Conservation (phyloP, 2,329 filamentous ascomycete species). For the Bipolaris zeicola region DNA sequence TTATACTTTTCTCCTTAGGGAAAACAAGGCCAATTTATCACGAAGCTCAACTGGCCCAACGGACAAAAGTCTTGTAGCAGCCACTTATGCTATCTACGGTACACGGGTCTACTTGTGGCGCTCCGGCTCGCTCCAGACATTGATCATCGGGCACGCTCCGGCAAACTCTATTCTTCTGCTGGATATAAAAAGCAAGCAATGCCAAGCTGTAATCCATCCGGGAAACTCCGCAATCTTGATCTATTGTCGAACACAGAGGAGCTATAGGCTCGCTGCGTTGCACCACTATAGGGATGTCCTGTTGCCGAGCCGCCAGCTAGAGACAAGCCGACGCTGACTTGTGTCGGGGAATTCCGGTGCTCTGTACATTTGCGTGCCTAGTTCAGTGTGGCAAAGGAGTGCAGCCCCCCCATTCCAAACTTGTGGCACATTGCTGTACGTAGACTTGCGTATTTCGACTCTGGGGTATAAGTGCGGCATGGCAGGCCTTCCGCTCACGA, state of each 20-base stretch:
- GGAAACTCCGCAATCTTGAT: background rate
- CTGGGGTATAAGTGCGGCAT: background rate
- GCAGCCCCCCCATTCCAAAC: background rate
- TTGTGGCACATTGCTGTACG: background rate
- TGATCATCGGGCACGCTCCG: background rate
- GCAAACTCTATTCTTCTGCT: background rate
- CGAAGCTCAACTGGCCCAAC: background rate
- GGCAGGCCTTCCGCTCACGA: background rate
- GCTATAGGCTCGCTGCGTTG: background rate
- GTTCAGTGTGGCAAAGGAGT: background rate
- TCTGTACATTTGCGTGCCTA: background rate
- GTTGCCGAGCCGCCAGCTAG: background rate
- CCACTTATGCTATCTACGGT: background rate
- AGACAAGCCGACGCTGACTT: background rate
- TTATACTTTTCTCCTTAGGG: too few relatives aligned
- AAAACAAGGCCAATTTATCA: background rate
- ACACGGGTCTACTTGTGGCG: background rate
- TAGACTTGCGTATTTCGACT: background rate
- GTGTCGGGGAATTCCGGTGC: background rate
- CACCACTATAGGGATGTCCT: background rate
- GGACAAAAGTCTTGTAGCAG: background rate
- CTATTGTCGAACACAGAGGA: background rate
- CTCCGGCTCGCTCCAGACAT: background rate
- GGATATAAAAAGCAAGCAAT: background rate
- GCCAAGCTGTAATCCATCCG: background rate